A percentile compares a stretch with the other conserved stretches of the same genome.
Conservation (phyloP, 1,139 yeast species). For the Williopsis jadinii region DNA sequence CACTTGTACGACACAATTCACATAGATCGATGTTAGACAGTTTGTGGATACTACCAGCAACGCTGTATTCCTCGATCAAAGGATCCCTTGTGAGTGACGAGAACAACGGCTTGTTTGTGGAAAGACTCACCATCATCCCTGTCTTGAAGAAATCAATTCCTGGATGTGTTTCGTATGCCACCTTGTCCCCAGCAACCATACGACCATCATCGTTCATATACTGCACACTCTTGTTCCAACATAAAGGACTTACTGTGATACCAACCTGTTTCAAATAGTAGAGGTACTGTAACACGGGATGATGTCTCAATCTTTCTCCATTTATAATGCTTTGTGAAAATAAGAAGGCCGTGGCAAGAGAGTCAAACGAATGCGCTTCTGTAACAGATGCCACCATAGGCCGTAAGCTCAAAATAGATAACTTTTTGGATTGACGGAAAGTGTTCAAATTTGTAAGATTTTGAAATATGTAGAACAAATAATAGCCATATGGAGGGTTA, state of each 20-base stretch:
- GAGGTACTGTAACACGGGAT: conserved; percentile 19
- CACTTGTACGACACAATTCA: conserved; percentile 21
- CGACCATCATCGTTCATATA: conserved; percentile 18
- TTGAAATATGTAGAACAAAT: conserved; percentile 17
- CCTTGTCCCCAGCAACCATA: conserved; percentile 5
- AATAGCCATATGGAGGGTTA: conserved; percentile 23
- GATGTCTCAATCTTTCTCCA: conserved; percentile 17
- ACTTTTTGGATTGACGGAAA: conserved; percentile 11
- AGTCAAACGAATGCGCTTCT: conserved; percentile 8
- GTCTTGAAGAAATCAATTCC: conserved; percentile 17
- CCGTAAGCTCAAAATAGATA: conserved; percentile 15
- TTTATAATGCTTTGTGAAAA: conserved; percentile 17
- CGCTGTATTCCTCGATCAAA: conserved; percentile 20
- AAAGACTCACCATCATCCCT: conserved; percentile 18
- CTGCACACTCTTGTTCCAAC: conserved; percentile 21
- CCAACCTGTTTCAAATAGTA: conserved; percentile 22
- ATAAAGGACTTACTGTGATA: conserved; percentile 22
- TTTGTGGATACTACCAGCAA: conserved; percentile 20
- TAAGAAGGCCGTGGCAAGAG: conserved; percentile 17
- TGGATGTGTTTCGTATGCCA: conserved; percentile 18
- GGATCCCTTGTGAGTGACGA: conserved; percentile 21
- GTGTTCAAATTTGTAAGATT: conserved; percentile 17
- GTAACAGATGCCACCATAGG: conserved; percentile 21
- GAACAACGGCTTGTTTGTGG: conserved; percentile 20
- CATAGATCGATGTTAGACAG: conserved; percentile 19